Conservation (phyloP, 1,284 basidiomycete genomes). For the Austroboletus sp. region DNA sequence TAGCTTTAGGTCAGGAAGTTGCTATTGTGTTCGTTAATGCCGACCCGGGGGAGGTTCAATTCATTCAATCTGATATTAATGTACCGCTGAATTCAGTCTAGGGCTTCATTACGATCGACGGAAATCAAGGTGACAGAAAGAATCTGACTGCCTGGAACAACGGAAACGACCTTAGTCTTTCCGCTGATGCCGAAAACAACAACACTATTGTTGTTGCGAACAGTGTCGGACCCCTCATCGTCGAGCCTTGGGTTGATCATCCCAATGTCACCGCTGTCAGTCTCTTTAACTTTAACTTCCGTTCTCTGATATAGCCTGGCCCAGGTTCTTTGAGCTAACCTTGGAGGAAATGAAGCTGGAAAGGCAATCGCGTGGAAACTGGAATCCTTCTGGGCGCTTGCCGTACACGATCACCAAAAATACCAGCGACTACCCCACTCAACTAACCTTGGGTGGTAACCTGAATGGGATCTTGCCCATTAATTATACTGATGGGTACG, state of each 20-base stretch:
- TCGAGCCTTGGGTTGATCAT: constrained; percentile 50
- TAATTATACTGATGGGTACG: constrained; percentile 38
- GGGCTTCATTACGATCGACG: constrained; percentile 49
- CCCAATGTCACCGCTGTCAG: no score
- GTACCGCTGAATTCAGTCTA: constrained; percentile 25
- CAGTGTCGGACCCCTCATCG: constrained; percentile 45
- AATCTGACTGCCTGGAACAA: constrained; percentile 54
- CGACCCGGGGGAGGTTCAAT: constrained; percentile 36
- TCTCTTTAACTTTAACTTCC: no score
- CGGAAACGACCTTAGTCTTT: constrained; percentile 42
- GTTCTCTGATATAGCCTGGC: constrained; percentile 1
- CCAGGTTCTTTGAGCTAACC: constrained; percentile 42
- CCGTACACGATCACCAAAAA: constrained; percentile 56
- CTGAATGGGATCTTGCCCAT: constrained; percentile 28
- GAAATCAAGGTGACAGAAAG: constrained; percentile 41
- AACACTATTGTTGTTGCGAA: constrained; percentile 58
- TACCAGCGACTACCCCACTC: constrained; percentile 31
- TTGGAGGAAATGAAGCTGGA: constrained; percentile 60
- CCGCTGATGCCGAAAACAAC: constrained; percentile 35
- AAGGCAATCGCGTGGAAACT: constrained; percentile 34
- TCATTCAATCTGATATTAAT: not conserved
- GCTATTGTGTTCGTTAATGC: constrained; percentile 39
- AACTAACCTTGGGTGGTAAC: constrained; percentile 26
- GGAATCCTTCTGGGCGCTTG: constrained; percentile 51
- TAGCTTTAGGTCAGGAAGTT: constrained; percentile 26